Conservation (phyloP, 208 protist species). For the Trypanosoma rangeli region DNA sequence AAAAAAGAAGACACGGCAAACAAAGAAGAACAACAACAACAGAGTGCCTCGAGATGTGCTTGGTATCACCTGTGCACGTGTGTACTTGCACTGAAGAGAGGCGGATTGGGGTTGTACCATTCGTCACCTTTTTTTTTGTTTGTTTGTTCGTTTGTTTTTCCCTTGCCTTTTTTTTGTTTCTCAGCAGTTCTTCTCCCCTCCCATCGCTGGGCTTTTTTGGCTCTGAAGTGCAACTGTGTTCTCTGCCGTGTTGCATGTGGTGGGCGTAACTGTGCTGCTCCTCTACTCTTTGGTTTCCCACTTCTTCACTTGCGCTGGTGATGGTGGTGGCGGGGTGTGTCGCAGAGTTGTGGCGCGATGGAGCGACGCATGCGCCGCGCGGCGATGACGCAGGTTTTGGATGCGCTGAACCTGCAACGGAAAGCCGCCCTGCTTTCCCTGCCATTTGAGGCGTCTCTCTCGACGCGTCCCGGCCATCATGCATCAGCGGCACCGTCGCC, state of each 20-base stretch:
- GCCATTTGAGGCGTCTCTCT: slow-evolving; percentile 24
- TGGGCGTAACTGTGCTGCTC: too few species aligned
- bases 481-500: neutral
- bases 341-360: slow-evolving; percentile 19
- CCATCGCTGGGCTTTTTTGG: too few species aligned
- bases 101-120: neutral
- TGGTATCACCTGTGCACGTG: neutral
- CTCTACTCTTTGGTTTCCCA: neutral
- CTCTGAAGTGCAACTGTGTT: too few species aligned
- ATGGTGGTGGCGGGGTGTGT: neutral
- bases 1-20: neutral
- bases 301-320: neutral
- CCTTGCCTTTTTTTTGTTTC: slow-evolving; percentile 4
- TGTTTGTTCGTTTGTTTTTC: neutral
- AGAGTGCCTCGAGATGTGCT: neutral
- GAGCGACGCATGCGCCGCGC: slow-evolving; percentile 32
- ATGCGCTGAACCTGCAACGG: slow-evolving; percentile 44
- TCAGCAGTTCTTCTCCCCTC: neutral
- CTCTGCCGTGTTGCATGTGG: too few species aligned
- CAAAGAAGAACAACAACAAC: neutral
- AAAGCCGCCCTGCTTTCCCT: slow-evolving; percentile 26
- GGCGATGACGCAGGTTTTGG: slow-evolving; percentile 44
- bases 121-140: neutral
- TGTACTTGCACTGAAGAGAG: neutral
- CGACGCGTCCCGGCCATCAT: neutral